Percentiles rank a stretch among this genome's conserved stretches.
phyloP scores from a whole-genome alignment of 2,329 filamentous ascomycete genomes.

The Colletotrichum lentis region DNA sequence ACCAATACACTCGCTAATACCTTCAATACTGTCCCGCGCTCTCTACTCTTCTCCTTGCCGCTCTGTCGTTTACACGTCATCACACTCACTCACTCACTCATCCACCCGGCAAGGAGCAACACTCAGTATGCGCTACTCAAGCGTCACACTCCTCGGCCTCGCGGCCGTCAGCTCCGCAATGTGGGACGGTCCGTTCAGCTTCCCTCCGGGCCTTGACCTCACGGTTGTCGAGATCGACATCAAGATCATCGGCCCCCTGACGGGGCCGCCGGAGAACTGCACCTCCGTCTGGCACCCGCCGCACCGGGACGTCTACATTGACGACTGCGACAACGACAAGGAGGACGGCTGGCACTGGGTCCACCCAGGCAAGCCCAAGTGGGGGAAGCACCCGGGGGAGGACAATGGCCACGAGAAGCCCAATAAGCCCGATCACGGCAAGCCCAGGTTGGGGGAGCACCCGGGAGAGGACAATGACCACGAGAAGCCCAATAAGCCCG shows the following conservation, averaged over 20 bases:
- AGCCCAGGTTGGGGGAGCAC: too few species aligned
- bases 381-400: conserved; percentile 20
- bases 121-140: conserved; percentile 38
- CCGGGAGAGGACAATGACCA: conserved; percentile 27
- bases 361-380: conserved; percentile 44
- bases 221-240: conserved; percentile 25
- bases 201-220: conserved; percentile 40
- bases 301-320: conserved; percentile 49
- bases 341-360: conserved; percentile 50
- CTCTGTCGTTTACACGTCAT: conserved; percentile 7
- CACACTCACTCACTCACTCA: conserved; percentile 6
- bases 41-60: conserved; percentile 8
- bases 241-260: conserved; percentile 40
- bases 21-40: conserved; percentile 30
- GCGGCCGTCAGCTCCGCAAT: conserved; percentile 34
- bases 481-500: conserved; percentile 12
- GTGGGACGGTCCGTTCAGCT: conserved; percentile 38
- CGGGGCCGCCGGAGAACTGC: conserved; percentile 42
- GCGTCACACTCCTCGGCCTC: conserved; percentile 37
- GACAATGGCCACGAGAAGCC: conserved; percentile 27
- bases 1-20: conserved; percentile 40
- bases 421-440: neutral
- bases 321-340: conserved; percentile 47
- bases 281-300: conserved; percentile 50
- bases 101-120: neutral